phyloP scores from a whole-genome alignment of 345 rosid species.

The Linum usitatissimum region DNA sequence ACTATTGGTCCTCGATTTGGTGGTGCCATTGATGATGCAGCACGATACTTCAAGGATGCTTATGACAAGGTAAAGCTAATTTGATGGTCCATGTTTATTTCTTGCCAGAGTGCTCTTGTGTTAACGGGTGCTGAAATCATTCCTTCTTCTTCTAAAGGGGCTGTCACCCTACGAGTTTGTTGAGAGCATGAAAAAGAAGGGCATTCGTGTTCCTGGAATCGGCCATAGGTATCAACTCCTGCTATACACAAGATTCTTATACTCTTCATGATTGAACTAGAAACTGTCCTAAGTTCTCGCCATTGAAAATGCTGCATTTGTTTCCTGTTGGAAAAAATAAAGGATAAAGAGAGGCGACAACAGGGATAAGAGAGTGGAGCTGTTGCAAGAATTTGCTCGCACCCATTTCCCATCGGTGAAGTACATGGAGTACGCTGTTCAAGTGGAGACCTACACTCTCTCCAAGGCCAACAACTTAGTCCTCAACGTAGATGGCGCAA shows the following conservation, averaged over 20 bases:
- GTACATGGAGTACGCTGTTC: constrained; percentile 85
- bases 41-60: constrained; percentile 96
- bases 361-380: constrained; percentile 91
- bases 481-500: constrained; percentile 82
- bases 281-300: neutral
- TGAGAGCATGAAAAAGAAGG: constrained; percentile 94
- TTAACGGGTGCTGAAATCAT: constrained; percentile 10
- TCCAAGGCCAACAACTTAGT: constrained; percentile 80
- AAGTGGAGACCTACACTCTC: constrained; percentile 79
- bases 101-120: constrained; percentile 5
- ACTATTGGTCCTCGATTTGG: constrained; percentile 98
- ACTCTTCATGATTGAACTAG: neutral
- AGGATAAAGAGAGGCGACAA: constrained; percentile 98
- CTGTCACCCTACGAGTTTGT: constrained; percentile 89
- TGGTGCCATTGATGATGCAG: constrained; percentile 97
- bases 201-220: constrained; percentile 94
- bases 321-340: constrained; percentile 4
- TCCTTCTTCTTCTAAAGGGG: constrained; percentile 34
- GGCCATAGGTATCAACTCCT: constrained; percentile 59
- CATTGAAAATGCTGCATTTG: neutral
- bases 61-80: constrained; percentile 54
- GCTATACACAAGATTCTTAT: neutral
- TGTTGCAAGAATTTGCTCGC: constrained; percentile 71
- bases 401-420: constrained; percentile 86
- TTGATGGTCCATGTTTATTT: neutral